Conservation (phyloP, 257 asterid species). For the Nicotiana knightiana region DNA sequence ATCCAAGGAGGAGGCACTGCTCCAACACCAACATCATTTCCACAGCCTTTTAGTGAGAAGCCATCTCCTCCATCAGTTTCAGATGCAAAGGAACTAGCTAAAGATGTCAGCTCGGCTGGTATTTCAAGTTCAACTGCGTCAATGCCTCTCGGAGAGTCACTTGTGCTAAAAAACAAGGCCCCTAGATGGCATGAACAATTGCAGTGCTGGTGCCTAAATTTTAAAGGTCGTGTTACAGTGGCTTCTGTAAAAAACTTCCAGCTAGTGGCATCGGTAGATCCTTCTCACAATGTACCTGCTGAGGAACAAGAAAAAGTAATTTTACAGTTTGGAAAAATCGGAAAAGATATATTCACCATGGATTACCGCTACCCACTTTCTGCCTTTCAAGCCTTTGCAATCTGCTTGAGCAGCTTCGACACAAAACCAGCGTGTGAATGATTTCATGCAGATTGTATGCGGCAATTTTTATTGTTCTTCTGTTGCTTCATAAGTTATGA, state of each 20-base stretch:
- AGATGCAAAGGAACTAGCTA: slow-evolving; percentile 4
- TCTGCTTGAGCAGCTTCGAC: slow-evolving; percentile 27
- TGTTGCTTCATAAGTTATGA: not conserved
- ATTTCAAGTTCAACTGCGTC: not conserved
- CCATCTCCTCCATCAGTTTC: slow-evolving; percentile 1
- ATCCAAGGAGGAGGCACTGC: slow-evolving; percentile 17
- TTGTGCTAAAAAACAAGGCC: slow-evolving; percentile 19
- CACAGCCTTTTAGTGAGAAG: slow-evolving; percentile 1
- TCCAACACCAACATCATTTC: slow-evolving; percentile 26
- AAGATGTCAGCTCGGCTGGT: not conserved
- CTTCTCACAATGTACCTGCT: slow-evolving; percentile 11
- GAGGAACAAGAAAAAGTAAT: slow-evolving; percentile 24
- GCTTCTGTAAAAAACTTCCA: slow-evolving; percentile 30
- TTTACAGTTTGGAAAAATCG: slow-evolving; percentile 29
- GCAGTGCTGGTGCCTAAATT: slow-evolving; percentile 30
- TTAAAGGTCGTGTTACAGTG: slow-evolving; percentile 28
- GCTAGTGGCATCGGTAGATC: slow-evolving; percentile 22
- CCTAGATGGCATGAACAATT: slow-evolving; percentile 35
- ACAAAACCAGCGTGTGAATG: slow-evolving; percentile 31
- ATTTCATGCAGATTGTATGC: not conserved
- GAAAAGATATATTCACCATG: slow-evolving; percentile 25
- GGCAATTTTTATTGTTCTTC: not conserved
- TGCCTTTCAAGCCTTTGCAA: slow-evolving; percentile 16
- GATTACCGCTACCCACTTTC: slow-evolving; percentile 18
- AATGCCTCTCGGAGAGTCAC: slow-evolving; percentile 1